phyloP scores from a whole-genome alignment of 2,329 filamentous ascomycete genomes.

The Dryadomyces quercivorus region DNA sequence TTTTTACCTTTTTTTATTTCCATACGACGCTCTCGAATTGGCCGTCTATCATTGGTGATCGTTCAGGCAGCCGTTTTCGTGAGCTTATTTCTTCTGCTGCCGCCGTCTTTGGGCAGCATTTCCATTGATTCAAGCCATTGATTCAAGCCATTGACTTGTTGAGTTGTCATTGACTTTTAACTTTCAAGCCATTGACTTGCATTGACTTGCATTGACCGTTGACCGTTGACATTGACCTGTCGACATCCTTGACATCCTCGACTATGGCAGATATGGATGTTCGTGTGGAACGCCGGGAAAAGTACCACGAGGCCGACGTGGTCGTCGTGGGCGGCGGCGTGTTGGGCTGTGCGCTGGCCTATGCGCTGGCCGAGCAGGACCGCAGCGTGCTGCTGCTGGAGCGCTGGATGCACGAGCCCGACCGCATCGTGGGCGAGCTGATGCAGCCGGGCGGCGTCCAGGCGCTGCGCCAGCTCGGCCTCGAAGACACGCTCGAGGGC shows the following conservation, averaged over 20 bases:
- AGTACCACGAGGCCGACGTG: constrained; percentile 61
- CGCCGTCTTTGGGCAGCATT: background rate
- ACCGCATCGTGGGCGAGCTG: constrained; percentile 91
- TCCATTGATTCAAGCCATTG: background rate
- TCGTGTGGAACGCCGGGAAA: constrained; percentile 26
- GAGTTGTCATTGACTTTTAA: too few relatives aligned
- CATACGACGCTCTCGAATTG: background rate
- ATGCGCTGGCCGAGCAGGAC: constrained; percentile 75
- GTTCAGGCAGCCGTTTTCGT: background rate
- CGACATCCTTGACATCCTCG: background rate
- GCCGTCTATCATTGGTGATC: background rate
- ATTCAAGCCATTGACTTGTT: too few relatives aligned
- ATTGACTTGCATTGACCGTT: too few relatives aligned
- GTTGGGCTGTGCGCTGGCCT: constrained; percentile 77
- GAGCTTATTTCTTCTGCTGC: background rate
- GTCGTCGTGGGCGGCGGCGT: constrained; percentile 88
- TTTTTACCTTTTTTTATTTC: background rate
- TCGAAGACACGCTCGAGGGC: constrained; percentile 69
- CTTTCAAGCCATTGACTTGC: too few relatives aligned
- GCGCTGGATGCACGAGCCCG: constrained; percentile 77
- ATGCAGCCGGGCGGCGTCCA: constrained; percentile 84
- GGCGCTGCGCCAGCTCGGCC: constrained; percentile 67
- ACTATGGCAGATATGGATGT: background rate
- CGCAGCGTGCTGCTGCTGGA: constrained; percentile 86
- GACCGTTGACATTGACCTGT: too few relatives aligned